Conservation (phyloP, 495 filamentous ascomycete species). For the Pseudoneurospora amorphoporcata region DNA sequence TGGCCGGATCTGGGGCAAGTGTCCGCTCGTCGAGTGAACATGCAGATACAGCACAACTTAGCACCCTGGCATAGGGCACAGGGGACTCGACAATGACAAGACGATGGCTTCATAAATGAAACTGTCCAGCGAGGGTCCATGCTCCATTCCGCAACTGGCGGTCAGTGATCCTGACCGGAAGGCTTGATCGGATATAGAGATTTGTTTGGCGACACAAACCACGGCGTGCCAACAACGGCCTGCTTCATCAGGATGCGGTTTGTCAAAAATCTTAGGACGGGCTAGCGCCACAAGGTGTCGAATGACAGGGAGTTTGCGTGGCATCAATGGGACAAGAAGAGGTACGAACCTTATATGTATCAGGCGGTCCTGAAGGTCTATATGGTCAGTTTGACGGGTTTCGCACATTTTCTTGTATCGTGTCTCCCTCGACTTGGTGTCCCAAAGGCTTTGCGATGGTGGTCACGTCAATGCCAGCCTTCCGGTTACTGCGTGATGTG, state of each 20-base stretch:
- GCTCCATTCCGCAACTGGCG: conserved; percentile 8
- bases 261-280: conserved; percentile 15
- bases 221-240: conserved; percentile 13
- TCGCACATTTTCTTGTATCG: neutral
- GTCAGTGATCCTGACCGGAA: conserved; percentile 7
- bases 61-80: neutral
- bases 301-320: conserved; percentile 2
- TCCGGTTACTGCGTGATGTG: neutral
- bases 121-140: neutral
- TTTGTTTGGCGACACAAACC: neutral
- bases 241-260: conserved; percentile 17
- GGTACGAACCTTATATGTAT: conserved; percentile 1
- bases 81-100: neutral
- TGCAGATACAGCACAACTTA: neutral
- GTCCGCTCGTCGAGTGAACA: neutral
- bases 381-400: neutral
- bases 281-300: conserved; percentile 1
- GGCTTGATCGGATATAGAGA: conserved; percentile 8
- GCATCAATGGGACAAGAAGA: conserved; percentile 3
- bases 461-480: neutral
- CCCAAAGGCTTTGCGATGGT: neutral
- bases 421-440: neutral
- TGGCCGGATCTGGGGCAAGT: neutral
- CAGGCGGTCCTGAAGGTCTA: conserved; percentile 8
- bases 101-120: neutral